phyloP scores from a whole-genome alignment of 495 filamentous ascomycete genomes.

The Xylaria cubensis region DNA sequence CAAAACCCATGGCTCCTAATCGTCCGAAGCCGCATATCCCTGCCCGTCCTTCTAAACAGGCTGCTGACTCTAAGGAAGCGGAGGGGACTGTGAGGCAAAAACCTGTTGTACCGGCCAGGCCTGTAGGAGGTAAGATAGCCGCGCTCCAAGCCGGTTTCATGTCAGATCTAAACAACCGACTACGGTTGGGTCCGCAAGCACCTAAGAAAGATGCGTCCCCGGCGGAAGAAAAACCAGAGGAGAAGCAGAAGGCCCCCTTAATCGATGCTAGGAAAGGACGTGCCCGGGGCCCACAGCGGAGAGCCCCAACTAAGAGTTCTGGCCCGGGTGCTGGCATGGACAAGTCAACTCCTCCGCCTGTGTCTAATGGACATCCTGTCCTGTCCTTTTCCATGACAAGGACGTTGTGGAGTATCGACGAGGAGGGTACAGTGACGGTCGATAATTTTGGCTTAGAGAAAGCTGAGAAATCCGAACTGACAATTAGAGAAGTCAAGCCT shows the following conservation, averaged over 20 bases:
- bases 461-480: neutral
- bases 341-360: constrained; percentile 34
- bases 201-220: constrained; percentile 71
- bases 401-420: constrained; percentile 58
- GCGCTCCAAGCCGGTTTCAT: constrained; percentile 90
- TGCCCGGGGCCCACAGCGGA: constrained; percentile 84
- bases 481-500: constrained; percentile 24
- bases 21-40: constrained; percentile 85
- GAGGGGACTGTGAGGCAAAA: constrained; percentile 65
- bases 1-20: constrained; percentile 54
- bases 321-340: constrained; percentile 39
- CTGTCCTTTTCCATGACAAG: constrained; percentile 49
- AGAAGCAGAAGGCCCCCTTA: constrained; percentile 77
- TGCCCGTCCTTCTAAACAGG: constrained; percentile 66
- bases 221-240: constrained; percentile 61
- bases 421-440: constrained; percentile 54
- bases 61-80: constrained; percentile 49
- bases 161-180: constrained; percentile 83
- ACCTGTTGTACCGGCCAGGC: constrained; percentile 81
- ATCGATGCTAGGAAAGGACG: constrained; percentile 87
- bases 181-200: constrained; percentile 79
- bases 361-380: constrained; percentile 32
- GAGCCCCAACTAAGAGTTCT: constrained; percentile 63
- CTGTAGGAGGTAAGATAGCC: constrained; percentile 83
- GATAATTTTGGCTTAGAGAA: constrained; percentile 38